Percentiles rank a stretch among this genome's conserved stretches.
These are phyloP conservation scores for Torrubiella hemipterigena DNA, from an alignment of 2,329 filamentous ascomycete genomes.

Conservation along the genomic window DNA sequence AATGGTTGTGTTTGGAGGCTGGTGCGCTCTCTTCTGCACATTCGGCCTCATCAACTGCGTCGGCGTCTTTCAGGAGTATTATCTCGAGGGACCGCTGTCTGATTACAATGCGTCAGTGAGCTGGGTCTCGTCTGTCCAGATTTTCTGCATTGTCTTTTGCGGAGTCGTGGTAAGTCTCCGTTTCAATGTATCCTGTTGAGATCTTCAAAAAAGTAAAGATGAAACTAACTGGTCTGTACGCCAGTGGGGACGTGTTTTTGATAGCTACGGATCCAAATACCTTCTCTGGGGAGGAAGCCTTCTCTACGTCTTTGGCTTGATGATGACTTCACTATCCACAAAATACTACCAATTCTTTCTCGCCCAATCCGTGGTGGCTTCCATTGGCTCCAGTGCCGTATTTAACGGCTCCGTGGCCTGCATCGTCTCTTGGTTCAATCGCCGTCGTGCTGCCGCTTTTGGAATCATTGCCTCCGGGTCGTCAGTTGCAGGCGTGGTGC, in stretches of 20 bases:
- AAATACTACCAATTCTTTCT: conserved; percentile 34
- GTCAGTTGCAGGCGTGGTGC: conserved; percentile 41
- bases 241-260: conserved; percentile 47
- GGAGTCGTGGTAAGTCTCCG: conserved; percentile 30
- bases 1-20: conserved; percentile 39
- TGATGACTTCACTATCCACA: conserved; percentile 46
- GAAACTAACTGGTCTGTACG: conserved; percentile 5
- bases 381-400: conserved; percentile 29
- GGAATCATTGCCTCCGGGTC: conserved; percentile 42
- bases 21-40: conserved; percentile 29
- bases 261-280: conserved; percentile 50
- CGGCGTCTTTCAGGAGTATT: conserved; percentile 49
- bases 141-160: conserved; percentile 36
- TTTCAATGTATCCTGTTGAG: conserved; percentile 21
- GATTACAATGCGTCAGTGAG: conserved; percentile 39
- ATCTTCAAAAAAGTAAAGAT: too few relatives aligned
- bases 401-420: conserved; percentile 30
- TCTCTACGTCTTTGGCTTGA: conserved; percentile 49
- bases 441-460: conserved; percentile 37
- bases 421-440: conserved; percentile 39
- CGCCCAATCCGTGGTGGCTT: conserved; percentile 25
- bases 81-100: conserved; percentile 33
- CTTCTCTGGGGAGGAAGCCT: conserved; percentile 42
- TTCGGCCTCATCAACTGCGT: conserved; percentile 32
- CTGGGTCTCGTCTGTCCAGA: conserved; percentile 47